phyloP scores from a whole-genome alignment of 768 basidiomycete genomes.

The Leccinum variicolor region DNA sequence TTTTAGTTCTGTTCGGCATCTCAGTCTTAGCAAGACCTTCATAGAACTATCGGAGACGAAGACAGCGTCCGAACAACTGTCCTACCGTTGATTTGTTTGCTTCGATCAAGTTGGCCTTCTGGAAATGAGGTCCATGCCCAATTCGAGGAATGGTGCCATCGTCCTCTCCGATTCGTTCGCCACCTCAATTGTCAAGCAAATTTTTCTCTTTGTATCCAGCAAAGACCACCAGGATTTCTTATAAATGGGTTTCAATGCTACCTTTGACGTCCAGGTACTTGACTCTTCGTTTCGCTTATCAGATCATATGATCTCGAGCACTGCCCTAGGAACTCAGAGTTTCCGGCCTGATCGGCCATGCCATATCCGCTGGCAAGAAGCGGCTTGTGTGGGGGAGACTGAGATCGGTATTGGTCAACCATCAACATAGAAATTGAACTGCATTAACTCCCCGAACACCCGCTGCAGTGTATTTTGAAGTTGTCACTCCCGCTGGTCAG shows the following conservation, averaged over 20 bases:
- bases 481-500: constrained; percentile 95
- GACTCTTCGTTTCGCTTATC: neutral
- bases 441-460: constrained; percentile 80
- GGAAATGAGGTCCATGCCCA: constrained; percentile 95
- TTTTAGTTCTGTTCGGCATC: too few relatives aligned
- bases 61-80: constrained; percentile 86
- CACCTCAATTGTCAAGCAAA: constrained; percentile 98
- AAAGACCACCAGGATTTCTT: constrained; percentile 92
- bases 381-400: constrained; percentile 94
- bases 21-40: too few relatives aligned
- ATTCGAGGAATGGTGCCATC: constrained; percentile 95
- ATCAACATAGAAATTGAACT: constrained; percentile 96
- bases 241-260: constrained; percentile 98
- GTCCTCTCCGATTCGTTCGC: constrained; percentile 95
- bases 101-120: constrained; percentile 95
- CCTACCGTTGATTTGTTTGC: constrained; percentile 93
- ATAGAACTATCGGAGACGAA: constrained; percentile 33
- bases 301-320: constrained; percentile 1
- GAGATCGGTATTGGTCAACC: constrained; percentile 99
- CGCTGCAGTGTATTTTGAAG: constrained; percentile 94
- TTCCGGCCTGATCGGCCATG: constrained; percentile 96
- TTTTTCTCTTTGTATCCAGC: constrained; percentile 86
- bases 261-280: constrained; percentile 91
- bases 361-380: constrained; percentile 96
- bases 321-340: constrained; percentile 82